A percentile compares a stretch with the other conserved stretches of the same genome.
phyloP scores from a whole-genome alignment of 2,329 filamentous ascomycete species.

The Colletotrichum shisoi region DNA sequence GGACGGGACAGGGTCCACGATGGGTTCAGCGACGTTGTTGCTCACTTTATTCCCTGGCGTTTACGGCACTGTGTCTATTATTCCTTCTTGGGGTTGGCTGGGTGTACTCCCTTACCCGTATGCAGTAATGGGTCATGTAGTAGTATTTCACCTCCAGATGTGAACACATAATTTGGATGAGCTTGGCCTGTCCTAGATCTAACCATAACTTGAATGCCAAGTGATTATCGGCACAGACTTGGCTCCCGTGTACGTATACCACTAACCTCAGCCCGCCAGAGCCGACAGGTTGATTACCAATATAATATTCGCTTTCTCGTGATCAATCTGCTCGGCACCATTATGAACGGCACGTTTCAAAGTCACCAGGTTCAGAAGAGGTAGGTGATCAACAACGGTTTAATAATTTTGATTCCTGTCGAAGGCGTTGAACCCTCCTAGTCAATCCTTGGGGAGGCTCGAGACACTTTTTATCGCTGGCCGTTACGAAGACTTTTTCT shows the following conservation, averaged over 20 bases:
- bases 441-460: slow-evolving; percentile 11
- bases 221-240: neutral
- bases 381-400: neutral
- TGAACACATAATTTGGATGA: neutral
- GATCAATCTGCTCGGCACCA: neutral
- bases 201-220: too few species aligned
- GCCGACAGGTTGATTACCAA: neutral
- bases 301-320: neutral
- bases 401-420: slow-evolving; percentile 23
- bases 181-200: neutral
- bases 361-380: neutral
- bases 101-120: neutral
- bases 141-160: neutral
- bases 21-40: slow-evolving; percentile 16
- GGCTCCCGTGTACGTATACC: neutral
- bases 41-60: slow-evolving; percentile 19
- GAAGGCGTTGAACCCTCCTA: slow-evolving; percentile 8
- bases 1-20: slow-evolving; percentile 15
- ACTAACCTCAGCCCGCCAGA: neutral
- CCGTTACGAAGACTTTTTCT: slow-evolving; percentile 35
- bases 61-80: slow-evolving; percentile 13
- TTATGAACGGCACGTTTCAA: neutral
- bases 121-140: slow-evolving; percentile 1
- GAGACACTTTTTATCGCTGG: slow-evolving; percentile 28
- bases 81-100: neutral